Percentiles rank a stretch among this genome's conserved stretches.
Conservation (phyloP, 1,284 basidiomycete genomes). For the Ustilago tritici region DNA sequence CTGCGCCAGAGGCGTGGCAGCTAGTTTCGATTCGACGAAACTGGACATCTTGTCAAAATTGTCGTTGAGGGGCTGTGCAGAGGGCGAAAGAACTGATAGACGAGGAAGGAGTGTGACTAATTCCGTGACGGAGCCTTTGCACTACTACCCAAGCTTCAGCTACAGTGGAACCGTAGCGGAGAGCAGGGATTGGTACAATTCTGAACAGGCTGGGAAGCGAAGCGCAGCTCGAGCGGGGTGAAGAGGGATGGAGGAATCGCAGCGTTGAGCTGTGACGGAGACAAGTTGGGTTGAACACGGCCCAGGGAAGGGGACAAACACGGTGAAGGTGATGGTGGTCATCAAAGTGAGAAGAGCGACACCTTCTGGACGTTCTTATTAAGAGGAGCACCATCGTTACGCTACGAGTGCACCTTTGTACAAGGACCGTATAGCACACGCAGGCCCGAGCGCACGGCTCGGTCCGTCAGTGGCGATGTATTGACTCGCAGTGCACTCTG, state of each 20-base stretch:
- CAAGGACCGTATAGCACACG: background rate
- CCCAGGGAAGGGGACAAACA: constrained; percentile 23
- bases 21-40: constrained; percentile 26
- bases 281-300: constrained; percentile 33
- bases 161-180: background rate
- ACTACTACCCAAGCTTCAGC: background rate
- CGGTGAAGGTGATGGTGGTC: constrained; percentile 19
- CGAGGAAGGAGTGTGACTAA: background rate
- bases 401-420: background rate
- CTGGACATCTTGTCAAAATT: constrained; percentile 15
- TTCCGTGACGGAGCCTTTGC: background rate
- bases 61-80: background rate
- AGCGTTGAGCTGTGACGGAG: constrained; percentile 43
- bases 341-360: background rate
- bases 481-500: background rate
- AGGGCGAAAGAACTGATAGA: background rate
- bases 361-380: constrained; percentile 43
- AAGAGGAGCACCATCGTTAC: background rate
- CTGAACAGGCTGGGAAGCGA: background rate
- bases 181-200: background rate
- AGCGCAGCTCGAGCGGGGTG: background rate
- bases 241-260: constrained; percentile 7
- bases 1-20: constrained; percentile 38
- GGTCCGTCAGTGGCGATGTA: background rate
- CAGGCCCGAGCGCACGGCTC: constrained; percentile 13